Base-by-base conservation (phyloP, 1,139 yeast species). In the Chernovozyma aurita region DNA sequence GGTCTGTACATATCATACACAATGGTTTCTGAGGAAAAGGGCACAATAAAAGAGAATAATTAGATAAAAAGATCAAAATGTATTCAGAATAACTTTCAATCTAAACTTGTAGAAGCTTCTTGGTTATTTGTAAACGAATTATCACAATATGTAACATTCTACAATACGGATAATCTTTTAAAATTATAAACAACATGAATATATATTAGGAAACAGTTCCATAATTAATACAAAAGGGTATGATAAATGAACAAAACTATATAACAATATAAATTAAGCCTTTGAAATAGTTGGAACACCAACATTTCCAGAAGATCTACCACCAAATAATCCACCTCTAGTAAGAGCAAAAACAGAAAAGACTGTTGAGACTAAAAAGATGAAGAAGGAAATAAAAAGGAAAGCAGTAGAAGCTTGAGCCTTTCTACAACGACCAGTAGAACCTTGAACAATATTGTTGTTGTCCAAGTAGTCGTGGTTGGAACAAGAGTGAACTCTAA, bases 331-430 rank as follows among this genome's bases (percentile, higher is more conserved):
- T 46, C 97, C 97, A 52, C 86, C 82, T 61, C 72, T 70, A 55
- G 73, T 37, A 43, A 85, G 70, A 42, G 76, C 65, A 45, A 79
- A 50, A 45, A 72, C 53, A 45, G 92, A 79, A 66, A 85, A 71
- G 43, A 74, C 71, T 46, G 79, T 60, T 44, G 90, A 77, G 54
- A 75, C 85, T 49, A 87, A 64, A 60, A 86, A 83, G 59, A 82
- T 66, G 58, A 81, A 79, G 72, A 84, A 80, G 42, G 94, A 73
- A 63, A 92, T 81, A 82, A 79, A 92, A 56, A 88, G 76, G 82
- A 92, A 92, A 44, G 95, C 95, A 52, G 77, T 77, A 28, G 86
- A 68, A 45, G 95, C 95, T 73, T 92, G 97, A 41, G 95, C 92
- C 71, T 85, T 81, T 76, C 97, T 86, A 73, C 98, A 92, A 73